phyloP scores from a whole-genome alignment of 2,329 filamentous ascomycete species.

The Diaporthe humulicola region DNA sequence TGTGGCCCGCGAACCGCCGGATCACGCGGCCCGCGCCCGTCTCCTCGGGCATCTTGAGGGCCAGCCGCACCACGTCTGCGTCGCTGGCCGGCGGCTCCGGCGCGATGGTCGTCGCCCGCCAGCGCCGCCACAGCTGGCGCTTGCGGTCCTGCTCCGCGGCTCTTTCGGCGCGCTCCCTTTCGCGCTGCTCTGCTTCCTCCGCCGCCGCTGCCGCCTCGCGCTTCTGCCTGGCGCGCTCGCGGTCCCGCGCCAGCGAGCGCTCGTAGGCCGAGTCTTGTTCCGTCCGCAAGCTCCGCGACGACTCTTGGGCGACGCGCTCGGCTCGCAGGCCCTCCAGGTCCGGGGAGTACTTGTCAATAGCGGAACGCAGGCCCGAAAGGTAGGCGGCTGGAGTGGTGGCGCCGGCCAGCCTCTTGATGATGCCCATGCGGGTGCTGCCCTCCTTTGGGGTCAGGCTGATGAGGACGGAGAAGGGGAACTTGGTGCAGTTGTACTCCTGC shows the following conservation, averaged over 20 bases:
- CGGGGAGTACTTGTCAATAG: slow-evolving; percentile 81
- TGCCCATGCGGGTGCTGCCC: slow-evolving; percentile 89
- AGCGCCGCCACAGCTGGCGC: slow-evolving; percentile 79
- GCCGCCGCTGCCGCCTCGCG: slow-evolving; percentile 80
- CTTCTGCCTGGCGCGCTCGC: slow-evolving; percentile 83
- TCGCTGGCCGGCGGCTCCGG: slow-evolving; percentile 74
- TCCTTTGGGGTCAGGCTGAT: slow-evolving; percentile 90
- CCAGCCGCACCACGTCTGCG: slow-evolving; percentile 80
- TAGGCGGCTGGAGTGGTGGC: slow-evolving; percentile 79
- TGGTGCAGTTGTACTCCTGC: slow-evolving; percentile 87
- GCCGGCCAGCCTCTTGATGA: slow-evolving; percentile 83
- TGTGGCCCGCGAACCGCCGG: slow-evolving; percentile 77
- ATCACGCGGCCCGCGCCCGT: slow-evolving; percentile 80
- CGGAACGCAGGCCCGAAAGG: slow-evolving; percentile 78
- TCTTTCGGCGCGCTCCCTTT: slow-evolving; percentile 72
- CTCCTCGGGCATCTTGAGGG: slow-evolving; percentile 72
- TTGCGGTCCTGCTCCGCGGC: slow-evolving; percentile 63
- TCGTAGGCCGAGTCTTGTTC: slow-evolving; percentile 97
- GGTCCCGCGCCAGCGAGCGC: slow-evolving; percentile 87
- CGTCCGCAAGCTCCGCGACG: slow-evolving; percentile 83
- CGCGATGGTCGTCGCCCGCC: slow-evolving; percentile 78
- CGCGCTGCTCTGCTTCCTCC: slow-evolving; percentile 75
- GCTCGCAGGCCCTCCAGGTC: slow-evolving; percentile 82
- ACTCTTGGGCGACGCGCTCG: slow-evolving; percentile 83
- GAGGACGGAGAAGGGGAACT: slow-evolving; percentile 90